Conservation (phyloP, 2,329 filamentous ascomycete genomes). For the Xylariomycetidae sp. region DNA sequence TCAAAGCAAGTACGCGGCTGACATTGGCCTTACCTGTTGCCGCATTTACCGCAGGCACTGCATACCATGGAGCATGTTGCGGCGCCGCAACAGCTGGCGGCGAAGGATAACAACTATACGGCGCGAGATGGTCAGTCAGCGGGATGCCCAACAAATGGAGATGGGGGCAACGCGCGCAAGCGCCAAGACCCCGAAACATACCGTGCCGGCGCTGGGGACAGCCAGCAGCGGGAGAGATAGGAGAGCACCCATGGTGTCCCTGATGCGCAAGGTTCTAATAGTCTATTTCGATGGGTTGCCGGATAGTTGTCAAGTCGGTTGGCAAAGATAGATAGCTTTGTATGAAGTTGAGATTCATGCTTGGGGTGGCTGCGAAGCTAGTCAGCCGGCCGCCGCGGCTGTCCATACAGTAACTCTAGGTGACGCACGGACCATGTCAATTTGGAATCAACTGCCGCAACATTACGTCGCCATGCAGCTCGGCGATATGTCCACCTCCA, state of each 20-base stretch:
- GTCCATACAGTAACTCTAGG: too few relatives aligned
- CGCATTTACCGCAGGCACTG: constrained; percentile 92
- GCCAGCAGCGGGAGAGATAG: constrained; percentile 87
- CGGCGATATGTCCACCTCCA: too few relatives aligned
- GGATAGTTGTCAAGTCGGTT: too few relatives aligned
- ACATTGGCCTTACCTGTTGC: constrained; percentile 65
- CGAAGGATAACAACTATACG: constrained; percentile 66
- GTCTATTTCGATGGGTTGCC: too few relatives aligned
- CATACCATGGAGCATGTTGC: constrained; percentile 95
- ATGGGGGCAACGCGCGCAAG: constrained; percentile 3
- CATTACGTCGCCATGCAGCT: too few relatives aligned
- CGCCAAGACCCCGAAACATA: constrained; percentile 46
- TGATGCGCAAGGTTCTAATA: too few relatives aligned
- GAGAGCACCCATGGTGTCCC: constrained; percentile 81
- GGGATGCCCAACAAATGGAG: constrained; percentile 1
- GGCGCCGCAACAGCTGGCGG: constrained; percentile 89
- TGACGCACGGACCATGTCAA: too few relatives aligned
- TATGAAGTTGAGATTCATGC: too few relatives aligned
- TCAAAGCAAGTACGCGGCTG: constrained; percentile 2
- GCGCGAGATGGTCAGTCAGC: constrained; percentile 11
- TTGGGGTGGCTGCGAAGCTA: too few relatives aligned
- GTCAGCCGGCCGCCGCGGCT: too few relatives aligned
- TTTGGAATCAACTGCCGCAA: too few relatives aligned
- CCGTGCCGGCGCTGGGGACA: constrained; percentile 78
- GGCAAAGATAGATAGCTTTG: too few relatives aligned